These are phyloP conservation scores for Myrica gale DNA, from an alignment of 306 rosid species.

Conservation along the genomic window DNA sequence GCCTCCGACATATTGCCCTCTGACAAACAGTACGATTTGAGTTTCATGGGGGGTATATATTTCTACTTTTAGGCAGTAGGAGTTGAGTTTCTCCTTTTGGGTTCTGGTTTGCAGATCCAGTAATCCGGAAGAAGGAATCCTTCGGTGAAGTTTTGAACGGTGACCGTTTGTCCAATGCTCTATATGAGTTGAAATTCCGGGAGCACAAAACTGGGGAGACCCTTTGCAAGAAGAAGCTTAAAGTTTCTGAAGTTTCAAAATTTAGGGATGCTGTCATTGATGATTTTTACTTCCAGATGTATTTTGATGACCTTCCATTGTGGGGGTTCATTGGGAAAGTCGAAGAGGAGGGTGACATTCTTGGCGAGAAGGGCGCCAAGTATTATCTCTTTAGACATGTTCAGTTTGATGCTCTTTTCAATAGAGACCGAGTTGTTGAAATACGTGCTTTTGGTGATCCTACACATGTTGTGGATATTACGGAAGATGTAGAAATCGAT, in stretches of 20 bases:
- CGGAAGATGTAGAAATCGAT: conserved; percentile 50
- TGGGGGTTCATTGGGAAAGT: conserved; percentile 83
- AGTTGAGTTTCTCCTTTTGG: background rate
- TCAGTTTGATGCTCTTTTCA: conserved; percentile 66
- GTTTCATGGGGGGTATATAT: background rate
- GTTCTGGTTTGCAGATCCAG: conserved; percentile 51
- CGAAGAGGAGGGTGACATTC: conserved; percentile 52
- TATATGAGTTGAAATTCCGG: conserved; percentile 61
- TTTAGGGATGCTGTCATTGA: conserved; percentile 59
- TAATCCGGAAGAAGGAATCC: conserved; percentile 68
- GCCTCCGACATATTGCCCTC: background rate
- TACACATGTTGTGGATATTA: conserved; percentile 54
- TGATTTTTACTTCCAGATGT: conserved; percentile 89
- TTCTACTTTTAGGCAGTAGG: background rate
- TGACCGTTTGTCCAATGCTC: conserved; percentile 64
- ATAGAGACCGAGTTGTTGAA: conserved; percentile 57
- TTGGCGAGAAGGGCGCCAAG: conserved; percentile 42
- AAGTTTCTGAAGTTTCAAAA: conserved; percentile 49
- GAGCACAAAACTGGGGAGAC: conserved; percentile 41
- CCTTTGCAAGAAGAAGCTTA: conserved; percentile 57
- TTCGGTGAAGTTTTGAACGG: conserved; percentile 87
- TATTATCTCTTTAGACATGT: conserved; percentile 66
- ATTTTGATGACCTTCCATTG: conserved; percentile 79
- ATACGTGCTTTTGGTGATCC: conserved; percentile 76
- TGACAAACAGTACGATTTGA: background rate